Evolutionary conservation across 768 basidiomycete species (phyloP).

Genomic region (Cyathus striatus): DNA sequence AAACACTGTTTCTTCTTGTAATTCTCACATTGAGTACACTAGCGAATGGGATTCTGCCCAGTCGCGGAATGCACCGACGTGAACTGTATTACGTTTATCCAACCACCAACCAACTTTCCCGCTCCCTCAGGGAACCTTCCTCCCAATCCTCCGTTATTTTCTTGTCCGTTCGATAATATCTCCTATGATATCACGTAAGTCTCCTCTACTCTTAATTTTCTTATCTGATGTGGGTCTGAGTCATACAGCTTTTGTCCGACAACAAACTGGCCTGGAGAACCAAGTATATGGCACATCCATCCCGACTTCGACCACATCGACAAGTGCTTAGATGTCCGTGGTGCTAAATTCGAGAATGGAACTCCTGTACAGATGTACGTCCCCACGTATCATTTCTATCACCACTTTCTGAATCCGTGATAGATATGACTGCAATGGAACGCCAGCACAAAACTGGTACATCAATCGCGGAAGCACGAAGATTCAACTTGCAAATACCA

Average conservation of each 20-base stretch:
- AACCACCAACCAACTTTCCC: conserved; percentile 23
- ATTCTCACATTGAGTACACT: conserved; percentile 3
- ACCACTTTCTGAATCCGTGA: too few species aligned
- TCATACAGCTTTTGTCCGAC: not conserved
- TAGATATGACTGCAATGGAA: conserved; percentile 2
- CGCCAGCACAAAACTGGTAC: not conserved
- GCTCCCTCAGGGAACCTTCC: conserved; percentile 7
- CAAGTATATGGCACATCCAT: conserved; percentile 8
- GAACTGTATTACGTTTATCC: conserved; percentile 18
- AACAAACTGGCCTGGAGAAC: conserved; percentile 1
- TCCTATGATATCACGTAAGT: conserved; percentile 15
- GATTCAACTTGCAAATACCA: not conserved
- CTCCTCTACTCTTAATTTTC: not conserved
- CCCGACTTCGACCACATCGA: conserved; percentile 10
- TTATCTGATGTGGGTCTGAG: not conserved
- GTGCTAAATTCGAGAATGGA: conserved; percentile 1
- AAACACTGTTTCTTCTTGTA: conserved; percentile 4
- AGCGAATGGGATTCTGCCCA: conserved; percentile 16
- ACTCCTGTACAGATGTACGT: conserved; percentile 1
- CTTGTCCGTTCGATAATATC: conserved; percentile 12
- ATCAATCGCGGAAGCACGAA: not conserved
- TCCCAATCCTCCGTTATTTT: conserved; percentile 13
- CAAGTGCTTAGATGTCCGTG: conserved; percentile 20
- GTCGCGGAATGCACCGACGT: conserved; percentile 14
- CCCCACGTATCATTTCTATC: not conserved